These are phyloP conservation scores for Phellopilus nigrolimitatus DNA, from an alignment of 1,284 basidiomycete genomes.

Conservation along the genomic window DNA sequence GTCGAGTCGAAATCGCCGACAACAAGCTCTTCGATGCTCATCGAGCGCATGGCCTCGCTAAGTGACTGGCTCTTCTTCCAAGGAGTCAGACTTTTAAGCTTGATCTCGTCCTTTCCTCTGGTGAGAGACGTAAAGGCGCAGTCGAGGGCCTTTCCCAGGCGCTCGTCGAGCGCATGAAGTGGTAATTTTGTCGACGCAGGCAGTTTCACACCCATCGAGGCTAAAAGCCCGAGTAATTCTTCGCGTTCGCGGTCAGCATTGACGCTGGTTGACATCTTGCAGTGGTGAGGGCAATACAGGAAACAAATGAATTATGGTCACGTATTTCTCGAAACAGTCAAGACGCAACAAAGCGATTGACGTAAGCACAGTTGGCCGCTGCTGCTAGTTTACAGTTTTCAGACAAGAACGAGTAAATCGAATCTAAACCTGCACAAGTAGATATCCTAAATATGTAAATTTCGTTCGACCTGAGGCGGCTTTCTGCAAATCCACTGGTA, in stretches of 20 bases:
- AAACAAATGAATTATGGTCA: too few relatives aligned
- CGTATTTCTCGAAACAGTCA: too few relatives aligned
- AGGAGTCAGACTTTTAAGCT: background rate
- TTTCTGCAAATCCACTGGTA: too few relatives aligned
- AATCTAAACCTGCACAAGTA: too few relatives aligned
- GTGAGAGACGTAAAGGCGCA: conserved; percentile 1
- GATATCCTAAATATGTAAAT: too few relatives aligned
- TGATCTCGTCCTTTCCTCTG: background rate
- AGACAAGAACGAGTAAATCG: too few relatives aligned
- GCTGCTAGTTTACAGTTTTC: too few relatives aligned
- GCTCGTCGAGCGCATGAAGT: conserved; percentile 1
- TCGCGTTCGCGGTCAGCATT: background rate
- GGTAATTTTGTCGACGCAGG: conserved; percentile 5
- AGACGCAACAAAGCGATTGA: too few relatives aligned
- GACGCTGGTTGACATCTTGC: background rate
- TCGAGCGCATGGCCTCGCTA: background rate
- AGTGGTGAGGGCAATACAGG: too few relatives aligned
- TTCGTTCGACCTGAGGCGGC: too few relatives aligned
- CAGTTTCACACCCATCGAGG: conserved; percentile 5
- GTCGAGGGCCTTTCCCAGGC: conserved; percentile 9
- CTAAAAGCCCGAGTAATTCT: background rate
- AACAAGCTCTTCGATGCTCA: background rate
- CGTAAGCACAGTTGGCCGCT: too few relatives aligned
- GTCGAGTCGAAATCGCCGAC: background rate
- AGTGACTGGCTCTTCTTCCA: background rate